Base-by-base conservation (phyloP, 1,284 basidiomycete genomes). In the Coniophora puteana region DNA sequence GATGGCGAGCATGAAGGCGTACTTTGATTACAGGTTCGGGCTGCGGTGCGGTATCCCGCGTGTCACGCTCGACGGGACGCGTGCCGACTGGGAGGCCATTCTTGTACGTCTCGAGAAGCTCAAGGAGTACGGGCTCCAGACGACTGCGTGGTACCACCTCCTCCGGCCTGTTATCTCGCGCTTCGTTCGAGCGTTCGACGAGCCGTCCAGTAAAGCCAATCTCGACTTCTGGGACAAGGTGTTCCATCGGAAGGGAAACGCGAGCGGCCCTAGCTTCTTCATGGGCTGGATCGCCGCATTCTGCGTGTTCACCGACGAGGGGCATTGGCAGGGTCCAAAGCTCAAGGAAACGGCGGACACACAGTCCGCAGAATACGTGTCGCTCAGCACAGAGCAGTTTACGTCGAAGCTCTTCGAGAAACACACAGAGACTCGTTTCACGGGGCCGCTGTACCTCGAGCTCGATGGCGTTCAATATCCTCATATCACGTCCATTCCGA, bases 201-300 rank as follows among this genome's bases (percentile, higher is more conserved):
- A 53, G 10, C 58, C 58, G 2, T 44, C 47, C 14, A 36, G 45
- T 8, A 5, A 20, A 22, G 43, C 32, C 7, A 59, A 62, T 37
- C 13, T 56, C 6, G 40, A 51, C 4, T 67, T 68, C 40, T 68
- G 66, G 66, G 29, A 45, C 4, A 48, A 51, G 28, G 48, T 63
- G 16, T 53, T 44, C 5, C 46, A 59, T 30, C 42, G 45, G n/a
- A 7, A 51, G 7, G n/a, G 38, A 3, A 27, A 14, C 4, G 44
- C 51, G 3, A 56, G 57, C 33, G 59, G 61, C 0, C 38, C 44
- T 4, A 45, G 41, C 17, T 46, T 47, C 13, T 36, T 67, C 11
- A 42, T 50, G 21, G 63, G 63, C 3, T 67, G 68, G 67, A 48
- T 68, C 44, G 66, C 61, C 16, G 67, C 63, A 1, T 71, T 71